Conservation (phyloP, 2,329 filamentous ascomycete species). For the Epichloe sibirici region DNA sequence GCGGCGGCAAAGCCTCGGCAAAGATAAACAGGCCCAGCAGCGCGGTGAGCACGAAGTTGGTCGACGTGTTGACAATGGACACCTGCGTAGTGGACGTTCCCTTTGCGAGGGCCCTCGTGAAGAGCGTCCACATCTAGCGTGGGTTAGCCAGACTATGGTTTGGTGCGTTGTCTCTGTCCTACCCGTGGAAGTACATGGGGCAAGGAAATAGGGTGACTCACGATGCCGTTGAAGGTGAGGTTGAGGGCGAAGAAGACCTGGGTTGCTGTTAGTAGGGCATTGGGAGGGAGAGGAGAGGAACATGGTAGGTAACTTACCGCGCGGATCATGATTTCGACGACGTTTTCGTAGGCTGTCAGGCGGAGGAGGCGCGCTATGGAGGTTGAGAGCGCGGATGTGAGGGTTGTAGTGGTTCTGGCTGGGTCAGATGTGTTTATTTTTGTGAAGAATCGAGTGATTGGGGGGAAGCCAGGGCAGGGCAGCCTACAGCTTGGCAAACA, state of each 20-base stretch:
- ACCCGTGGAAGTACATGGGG: not conserved
- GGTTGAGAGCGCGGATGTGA: slow-evolving; percentile 37
- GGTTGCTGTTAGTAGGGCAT: not conserved
- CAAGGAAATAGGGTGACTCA: slow-evolving; percentile 23
- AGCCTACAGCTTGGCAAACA: slow-evolving; percentile 69
- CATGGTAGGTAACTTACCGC: slow-evolving; percentile 26
- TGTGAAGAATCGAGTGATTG: not conserved
- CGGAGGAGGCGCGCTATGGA: slow-evolving; percentile 32
- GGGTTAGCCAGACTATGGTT: not conserved
- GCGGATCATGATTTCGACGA: slow-evolving; percentile 37
- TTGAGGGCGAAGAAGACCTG: slow-evolving; percentile 67
- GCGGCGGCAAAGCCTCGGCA: slow-evolving; percentile 53
- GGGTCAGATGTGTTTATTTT: not conserved
- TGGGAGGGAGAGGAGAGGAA: not conserved
- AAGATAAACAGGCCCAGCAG: slow-evolving; percentile 60
- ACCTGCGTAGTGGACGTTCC: slow-evolving; percentile 69
- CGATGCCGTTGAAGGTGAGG: slow-evolving; percentile 59
- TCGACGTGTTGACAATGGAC: slow-evolving; percentile 69
- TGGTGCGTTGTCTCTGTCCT: not conserved
- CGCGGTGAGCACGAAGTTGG: slow-evolving; percentile 71
- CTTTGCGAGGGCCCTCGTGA: slow-evolving; percentile 63
- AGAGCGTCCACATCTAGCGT: slow-evolving; percentile 65
- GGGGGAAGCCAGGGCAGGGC: not conserved
- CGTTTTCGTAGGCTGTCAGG: slow-evolving; percentile 26
- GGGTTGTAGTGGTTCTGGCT: slow-evolving; percentile 40